phyloP scores from a whole-genome alignment of 2,329 filamentous ascomycete species.

The Chaetothyriales sp. region DNA sequence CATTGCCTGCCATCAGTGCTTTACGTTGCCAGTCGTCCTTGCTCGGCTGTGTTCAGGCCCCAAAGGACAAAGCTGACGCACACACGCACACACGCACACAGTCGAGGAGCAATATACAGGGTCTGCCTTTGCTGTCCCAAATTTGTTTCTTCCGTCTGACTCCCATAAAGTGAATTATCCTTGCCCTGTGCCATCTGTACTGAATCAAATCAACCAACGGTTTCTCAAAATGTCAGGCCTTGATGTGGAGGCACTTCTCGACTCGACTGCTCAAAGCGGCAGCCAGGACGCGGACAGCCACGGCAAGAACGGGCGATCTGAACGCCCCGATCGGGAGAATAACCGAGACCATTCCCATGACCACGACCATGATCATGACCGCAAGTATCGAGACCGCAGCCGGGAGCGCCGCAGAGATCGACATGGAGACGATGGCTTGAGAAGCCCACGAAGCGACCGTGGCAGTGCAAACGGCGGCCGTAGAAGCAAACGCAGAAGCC shows the following conservation, averaged over 20 bases:
- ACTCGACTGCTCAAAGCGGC: slow-evolving; percentile 2
- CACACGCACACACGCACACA: too few species aligned
- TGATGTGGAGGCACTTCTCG: slow-evolving; percentile 47
- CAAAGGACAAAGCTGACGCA: neutral
- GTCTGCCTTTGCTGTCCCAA: slow-evolving; percentile 34
- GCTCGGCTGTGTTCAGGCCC: neutral
- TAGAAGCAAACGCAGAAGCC: slow-evolving; percentile 61
- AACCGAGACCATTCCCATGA: slow-evolving; percentile 45
- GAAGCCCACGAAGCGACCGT: slow-evolving; percentile 59
- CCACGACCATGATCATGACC: slow-evolving; percentile 38
- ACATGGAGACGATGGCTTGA: slow-evolving; percentile 43
- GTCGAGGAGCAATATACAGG: slow-evolving; percentile 2
- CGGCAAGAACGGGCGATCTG: slow-evolving; percentile 34
- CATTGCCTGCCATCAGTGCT: neutral
- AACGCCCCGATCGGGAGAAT: slow-evolving; percentile 43
- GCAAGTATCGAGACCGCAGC: slow-evolving; percentile 48
- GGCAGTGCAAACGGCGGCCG: slow-evolving; percentile 56
- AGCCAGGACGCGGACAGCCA: slow-evolving; percentile 21
- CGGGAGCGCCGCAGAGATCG: slow-evolving; percentile 37
- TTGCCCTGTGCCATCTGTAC: neutral
- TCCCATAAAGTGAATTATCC: slow-evolving; percentile 41
- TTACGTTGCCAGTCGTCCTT: neutral
- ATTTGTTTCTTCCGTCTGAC: slow-evolving; percentile 52
- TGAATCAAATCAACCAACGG: neutral
- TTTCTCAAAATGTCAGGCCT: slow-evolving; percentile 47